Evolutionary conservation across 2,329 filamentous ascomycete genomes (phyloP).

Genomic region (Ophiognomonia clavigignenti-juglandacearum): DNA sequence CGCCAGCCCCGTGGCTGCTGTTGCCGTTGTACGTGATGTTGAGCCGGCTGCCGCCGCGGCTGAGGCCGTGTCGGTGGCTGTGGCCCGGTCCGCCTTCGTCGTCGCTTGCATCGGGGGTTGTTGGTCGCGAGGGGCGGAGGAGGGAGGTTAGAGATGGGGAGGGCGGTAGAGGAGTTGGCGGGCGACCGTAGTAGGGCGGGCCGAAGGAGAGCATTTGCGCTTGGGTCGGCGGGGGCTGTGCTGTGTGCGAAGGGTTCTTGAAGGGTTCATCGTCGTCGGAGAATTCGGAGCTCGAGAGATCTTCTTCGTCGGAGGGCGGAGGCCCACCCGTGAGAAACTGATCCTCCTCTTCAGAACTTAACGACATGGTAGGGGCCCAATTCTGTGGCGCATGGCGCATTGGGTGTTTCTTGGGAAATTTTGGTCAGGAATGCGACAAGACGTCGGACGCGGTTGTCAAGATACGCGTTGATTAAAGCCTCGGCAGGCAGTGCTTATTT

Average conservation of each 20-base stretch:
- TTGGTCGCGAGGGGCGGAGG: constrained; percentile 83
- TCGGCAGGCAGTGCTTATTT: not conserved
- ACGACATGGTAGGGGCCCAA: constrained; percentile 22
- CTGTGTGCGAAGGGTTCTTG: constrained; percentile 21
- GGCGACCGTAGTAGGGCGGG: constrained; percentile 94
- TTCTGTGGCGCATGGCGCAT: too few species aligned
- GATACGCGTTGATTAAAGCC: not conserved
- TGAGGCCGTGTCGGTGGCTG: too few species aligned
- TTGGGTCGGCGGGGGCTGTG: constrained; percentile 39
- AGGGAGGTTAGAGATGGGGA: constrained; percentile 91
- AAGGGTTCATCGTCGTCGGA: constrained; percentile 28
- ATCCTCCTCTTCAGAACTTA: constrained; percentile 24
- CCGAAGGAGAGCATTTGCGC: constrained; percentile 52
- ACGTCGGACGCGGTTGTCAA: not conserved
- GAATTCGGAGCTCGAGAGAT: constrained; percentile 18
- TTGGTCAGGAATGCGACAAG: not conserved
- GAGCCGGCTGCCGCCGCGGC: too few species aligned
- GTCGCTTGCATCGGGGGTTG: constrained; percentile 87
- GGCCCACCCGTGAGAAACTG: constrained; percentile 16
- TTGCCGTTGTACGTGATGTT: too few species aligned
- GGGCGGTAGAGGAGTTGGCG: constrained; percentile 89
- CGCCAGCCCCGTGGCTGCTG: constrained; percentile 33
- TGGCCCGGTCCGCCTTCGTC: constrained; percentile 57
- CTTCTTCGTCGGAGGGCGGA: constrained; percentile 9
- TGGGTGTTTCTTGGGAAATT: too few species aligned